These are phyloP conservation scores for Kalaharituber pfeilii DNA, from an alignment of 2,329 filamentous ascomycete genomes.

Conservation along the genomic window DNA sequence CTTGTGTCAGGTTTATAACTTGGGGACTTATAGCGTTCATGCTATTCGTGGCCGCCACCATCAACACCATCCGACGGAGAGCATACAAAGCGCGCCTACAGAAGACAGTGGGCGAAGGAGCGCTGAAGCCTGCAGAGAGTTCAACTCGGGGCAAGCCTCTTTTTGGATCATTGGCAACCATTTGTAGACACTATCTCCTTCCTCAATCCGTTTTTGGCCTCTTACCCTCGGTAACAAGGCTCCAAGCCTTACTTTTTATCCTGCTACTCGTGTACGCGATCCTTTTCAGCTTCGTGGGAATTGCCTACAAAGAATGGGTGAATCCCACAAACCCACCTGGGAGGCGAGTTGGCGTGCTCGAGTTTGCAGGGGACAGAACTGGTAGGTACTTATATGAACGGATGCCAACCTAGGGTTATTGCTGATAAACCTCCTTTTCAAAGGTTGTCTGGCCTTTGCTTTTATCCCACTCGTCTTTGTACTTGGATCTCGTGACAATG, in stretches of 20 bases:
- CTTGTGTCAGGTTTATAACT: conserved; percentile 2
- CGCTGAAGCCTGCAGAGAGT: neutral
- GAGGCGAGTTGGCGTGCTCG: neutral
- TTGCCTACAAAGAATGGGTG: conserved; percentile 50
- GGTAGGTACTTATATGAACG: neutral
- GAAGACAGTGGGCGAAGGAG: too few species aligned
- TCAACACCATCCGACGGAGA: neutral
- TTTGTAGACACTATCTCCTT: conserved; percentile 38
- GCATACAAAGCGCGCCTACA: neutral
- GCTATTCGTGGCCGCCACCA: conserved; percentile 1
- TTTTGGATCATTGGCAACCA: conserved; percentile 28
- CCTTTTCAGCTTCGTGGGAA: conserved; percentile 47
- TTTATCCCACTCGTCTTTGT: conserved; percentile 53
- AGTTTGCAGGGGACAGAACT: neutral
- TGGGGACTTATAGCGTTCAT: conserved; percentile 7
- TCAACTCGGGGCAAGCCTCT: conserved; percentile 21
- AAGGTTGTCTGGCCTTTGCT: conserved; percentile 55
- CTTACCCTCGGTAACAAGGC: conserved; percentile 50
- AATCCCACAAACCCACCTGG: conserved; percentile 41
- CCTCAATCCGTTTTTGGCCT: conserved; percentile 40
- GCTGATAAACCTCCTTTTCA: conserved; percentile 25
- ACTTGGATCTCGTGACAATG: conserved; percentile 49
- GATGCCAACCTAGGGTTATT: neutral
- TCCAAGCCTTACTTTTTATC: conserved; percentile 47
- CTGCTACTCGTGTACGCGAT: conserved; percentile 44